Percentiles rank a stretch among this genome's conserved stretches.
phyloP scores from a whole-genome alignment of 768 basidiomycete species.

The Kwoniella sp. region DNA sequence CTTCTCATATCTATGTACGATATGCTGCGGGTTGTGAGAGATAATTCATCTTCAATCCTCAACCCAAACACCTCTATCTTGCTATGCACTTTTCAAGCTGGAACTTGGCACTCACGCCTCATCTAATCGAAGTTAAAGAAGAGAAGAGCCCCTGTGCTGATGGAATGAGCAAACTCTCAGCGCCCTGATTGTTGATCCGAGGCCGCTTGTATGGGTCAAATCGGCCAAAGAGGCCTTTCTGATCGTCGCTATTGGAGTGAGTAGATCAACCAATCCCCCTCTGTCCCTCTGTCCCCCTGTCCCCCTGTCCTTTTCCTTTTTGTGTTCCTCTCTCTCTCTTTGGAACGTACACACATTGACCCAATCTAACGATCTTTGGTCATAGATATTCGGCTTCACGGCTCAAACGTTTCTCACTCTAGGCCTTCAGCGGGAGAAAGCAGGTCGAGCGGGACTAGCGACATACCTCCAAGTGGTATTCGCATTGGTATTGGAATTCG shows the following conservation, averaged over 20 bases:
- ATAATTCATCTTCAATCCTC: not conserved
- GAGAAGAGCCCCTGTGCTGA: too few relatives aligned
- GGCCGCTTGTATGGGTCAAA: slow-evolving; percentile 14
- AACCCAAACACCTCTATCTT: too few relatives aligned
- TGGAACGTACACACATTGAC: too few relatives aligned
- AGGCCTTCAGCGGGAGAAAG: slow-evolving; percentile 69
- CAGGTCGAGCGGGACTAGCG: slow-evolving; percentile 66
- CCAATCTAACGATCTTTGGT: too few relatives aligned
- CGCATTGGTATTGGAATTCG: slow-evolving; percentile 65
- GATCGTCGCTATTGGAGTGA: slow-evolving; percentile 15
- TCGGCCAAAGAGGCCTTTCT: slow-evolving; percentile 12
- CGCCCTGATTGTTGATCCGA: slow-evolving; percentile 11
- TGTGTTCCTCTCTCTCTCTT: not conserved
- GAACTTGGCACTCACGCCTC: too few relatives aligned
- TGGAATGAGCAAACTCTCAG: not conserved
- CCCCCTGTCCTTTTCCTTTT: not conserved
- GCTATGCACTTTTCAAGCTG: not conserved
- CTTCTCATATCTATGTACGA: slow-evolving; percentile 65
- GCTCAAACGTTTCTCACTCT: slow-evolving; percentile 63
- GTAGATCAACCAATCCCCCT: not conserved
- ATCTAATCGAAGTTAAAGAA: too few relatives aligned
- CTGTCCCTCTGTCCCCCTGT: too few relatives aligned
- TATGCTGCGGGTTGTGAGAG: slow-evolving; percentile 55
- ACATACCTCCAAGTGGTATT: slow-evolving; percentile 71
- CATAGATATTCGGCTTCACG: slow-evolving; percentile 55